Conservation (phyloP, 2,329 filamentous ascomycete genomes). For the Claviceps arundinis region DNA sequence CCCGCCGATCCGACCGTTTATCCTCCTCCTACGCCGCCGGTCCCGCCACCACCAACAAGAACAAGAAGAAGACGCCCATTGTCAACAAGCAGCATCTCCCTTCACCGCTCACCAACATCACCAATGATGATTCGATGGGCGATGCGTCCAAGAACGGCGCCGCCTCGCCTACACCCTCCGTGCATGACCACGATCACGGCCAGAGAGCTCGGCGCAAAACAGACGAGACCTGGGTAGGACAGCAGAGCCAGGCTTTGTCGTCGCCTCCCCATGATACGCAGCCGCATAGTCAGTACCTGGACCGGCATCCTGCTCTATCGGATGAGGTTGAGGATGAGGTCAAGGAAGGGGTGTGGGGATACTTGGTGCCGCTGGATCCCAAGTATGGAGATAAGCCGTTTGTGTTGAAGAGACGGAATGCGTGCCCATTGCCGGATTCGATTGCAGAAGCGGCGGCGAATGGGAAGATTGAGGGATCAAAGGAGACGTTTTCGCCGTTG, state of each 20-base stretch:
- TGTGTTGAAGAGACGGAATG: constrained; percentile 60
- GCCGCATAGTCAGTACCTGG: constrained; percentile 58
- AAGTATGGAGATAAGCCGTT: constrained; percentile 51
- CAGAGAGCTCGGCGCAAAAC: constrained; percentile 32
- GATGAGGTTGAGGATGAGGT: constrained; percentile 78
- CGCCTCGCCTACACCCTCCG: constrained; percentile 55
- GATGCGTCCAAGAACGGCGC: constrained; percentile 55
- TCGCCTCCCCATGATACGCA: constrained; percentile 52
- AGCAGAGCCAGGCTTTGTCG: constrained; percentile 32
- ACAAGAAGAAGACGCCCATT: constrained; percentile 41
- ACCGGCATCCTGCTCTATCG: constrained; percentile 56
- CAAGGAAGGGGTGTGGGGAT: constrained; percentile 87
- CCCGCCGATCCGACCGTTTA: constrained; percentile 63
- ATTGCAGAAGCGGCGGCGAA: constrained; percentile 20
- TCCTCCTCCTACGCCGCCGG: constrained; percentile 18
- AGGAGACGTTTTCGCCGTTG: constrained; percentile 32
- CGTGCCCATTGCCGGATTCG: constrained; percentile 49
- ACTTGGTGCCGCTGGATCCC: constrained; percentile 69
- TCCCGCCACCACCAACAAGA: constrained; percentile 17
- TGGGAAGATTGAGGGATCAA: constrained; percentile 23
- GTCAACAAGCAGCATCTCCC: constrained; percentile 58
- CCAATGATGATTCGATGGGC: constrained; percentile 39
- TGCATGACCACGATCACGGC: constrained; percentile 40
- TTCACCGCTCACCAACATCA: constrained; percentile 59
- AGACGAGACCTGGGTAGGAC: constrained; percentile 27